These are phyloP conservation scores for Colletotrichum sp. DNA, from an alignment of 2,329 filamentous ascomycete species.

Conservation along the genomic window DNA sequence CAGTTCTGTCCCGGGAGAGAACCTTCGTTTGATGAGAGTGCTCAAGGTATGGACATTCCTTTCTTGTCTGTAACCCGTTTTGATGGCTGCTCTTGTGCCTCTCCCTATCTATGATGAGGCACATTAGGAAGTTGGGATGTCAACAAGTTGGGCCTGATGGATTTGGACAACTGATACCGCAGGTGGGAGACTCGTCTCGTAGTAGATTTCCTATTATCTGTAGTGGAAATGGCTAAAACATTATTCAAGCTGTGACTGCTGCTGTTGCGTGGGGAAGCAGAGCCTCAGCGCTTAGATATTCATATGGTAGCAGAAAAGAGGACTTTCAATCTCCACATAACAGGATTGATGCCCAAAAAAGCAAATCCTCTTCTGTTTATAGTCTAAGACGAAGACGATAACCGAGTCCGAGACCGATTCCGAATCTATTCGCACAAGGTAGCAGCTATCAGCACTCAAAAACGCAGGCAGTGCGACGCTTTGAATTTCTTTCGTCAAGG, in stretches of 20 bases:
- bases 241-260: accelerated
- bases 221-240: neutral
- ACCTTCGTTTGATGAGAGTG: neutral
- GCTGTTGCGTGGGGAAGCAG: neutral
- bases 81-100: no score
- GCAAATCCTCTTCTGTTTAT: neutral
- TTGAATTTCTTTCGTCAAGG: neutral
- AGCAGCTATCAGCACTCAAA: neutral
- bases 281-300: no score
- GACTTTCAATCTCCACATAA: neutral
- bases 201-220: neutral
- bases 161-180: neutral
- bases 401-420: neutral
- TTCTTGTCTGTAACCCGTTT: no score
- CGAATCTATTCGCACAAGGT: accelerated
- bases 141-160: neutral
- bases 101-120: no score
- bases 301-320: neutral
- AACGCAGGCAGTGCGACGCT: neutral
- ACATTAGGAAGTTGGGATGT: no score
- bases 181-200: accelerated
- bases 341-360: neutral
- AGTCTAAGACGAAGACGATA: neutral
- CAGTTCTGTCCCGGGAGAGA: accelerated
- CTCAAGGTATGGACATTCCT: accelerated